These are phyloP conservation scores for bread wheat (Triticum aestivum) DNA, from an alignment of 176 grass and related monocot species.

Conservation along the genomic window DNA sequence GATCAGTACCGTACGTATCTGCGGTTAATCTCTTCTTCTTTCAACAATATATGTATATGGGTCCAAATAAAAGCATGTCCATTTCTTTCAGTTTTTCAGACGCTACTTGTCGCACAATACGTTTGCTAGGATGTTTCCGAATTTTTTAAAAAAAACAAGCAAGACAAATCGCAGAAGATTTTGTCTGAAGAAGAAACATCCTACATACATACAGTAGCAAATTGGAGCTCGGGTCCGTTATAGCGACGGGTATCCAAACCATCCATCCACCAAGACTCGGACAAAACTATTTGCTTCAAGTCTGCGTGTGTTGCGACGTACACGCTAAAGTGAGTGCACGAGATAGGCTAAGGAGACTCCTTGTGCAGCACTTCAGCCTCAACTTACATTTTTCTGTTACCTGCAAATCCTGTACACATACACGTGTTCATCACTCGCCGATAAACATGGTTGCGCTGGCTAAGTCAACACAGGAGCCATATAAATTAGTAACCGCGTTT, in stretches of 20 bases:
- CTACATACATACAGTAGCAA: not conserved
- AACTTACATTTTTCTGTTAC: not conserved
- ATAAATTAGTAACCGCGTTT: not conserved
- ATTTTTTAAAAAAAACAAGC: not conserved
- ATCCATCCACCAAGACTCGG: not conserved
- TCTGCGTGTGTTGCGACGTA: not conserved
- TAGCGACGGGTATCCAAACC: not conserved
- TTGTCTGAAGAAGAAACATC: not conserved
- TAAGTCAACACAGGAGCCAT: slow-evolving; percentile 30
- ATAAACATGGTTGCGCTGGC: slow-evolving; percentile 35
- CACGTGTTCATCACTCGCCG: not conserved
- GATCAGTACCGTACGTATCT: not conserved
- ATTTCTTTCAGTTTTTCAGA: not conserved
- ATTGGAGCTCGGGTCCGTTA: not conserved
- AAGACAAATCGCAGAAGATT: not conserved
- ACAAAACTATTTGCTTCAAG: slow-evolving; percentile 5
- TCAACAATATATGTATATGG: not conserved
- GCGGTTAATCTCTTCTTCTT: not conserved
- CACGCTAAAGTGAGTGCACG: slow-evolving; percentile 35
- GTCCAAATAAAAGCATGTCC: not conserved
- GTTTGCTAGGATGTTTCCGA: too few relatives aligned
- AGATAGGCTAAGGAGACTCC: not conserved
- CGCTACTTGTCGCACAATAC: not conserved
- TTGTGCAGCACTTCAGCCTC: slow-evolving; percentile 3
- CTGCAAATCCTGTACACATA: not conserved